phyloP scores from a whole-genome alignment of 345 rosid species.

The Isatis tinctoria region DNA sequence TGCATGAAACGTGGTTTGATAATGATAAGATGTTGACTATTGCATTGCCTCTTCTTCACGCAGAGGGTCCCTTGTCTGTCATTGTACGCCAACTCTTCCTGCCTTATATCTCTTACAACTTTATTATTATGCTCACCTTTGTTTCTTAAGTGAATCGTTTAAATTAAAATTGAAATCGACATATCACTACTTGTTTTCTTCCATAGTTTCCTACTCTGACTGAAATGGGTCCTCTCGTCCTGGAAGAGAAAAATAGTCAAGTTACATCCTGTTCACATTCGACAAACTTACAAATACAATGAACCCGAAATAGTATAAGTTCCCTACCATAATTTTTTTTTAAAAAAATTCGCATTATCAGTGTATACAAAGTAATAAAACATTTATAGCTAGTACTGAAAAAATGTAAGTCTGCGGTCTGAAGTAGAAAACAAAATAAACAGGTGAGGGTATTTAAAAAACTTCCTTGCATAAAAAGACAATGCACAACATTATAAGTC shows the following conservation, averaged over 20 bases:
- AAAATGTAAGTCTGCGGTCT: not conserved
- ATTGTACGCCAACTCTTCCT: not conserved
- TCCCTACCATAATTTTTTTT: too few relatives aligned
- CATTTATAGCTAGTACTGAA: not conserved
- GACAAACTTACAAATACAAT: not conserved
- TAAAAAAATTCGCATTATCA: not conserved
- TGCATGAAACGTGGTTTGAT: slow-evolving; percentile 6
- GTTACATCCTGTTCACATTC: not conserved
- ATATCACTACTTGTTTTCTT: not conserved
- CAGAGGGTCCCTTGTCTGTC: slow-evolving; percentile 10
- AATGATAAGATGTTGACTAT: slow-evolving; percentile 19
- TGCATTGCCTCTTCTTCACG: not conserved
- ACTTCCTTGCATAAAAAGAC: not conserved
- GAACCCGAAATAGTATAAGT: not conserved
- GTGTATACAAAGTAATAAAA: not conserved
- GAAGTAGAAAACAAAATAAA: not conserved
- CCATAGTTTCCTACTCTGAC: not conserved
- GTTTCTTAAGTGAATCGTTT: not conserved
- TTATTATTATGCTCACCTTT: not conserved
- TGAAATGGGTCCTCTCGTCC: slow-evolving; percentile 4
- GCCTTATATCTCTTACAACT: not conserved
- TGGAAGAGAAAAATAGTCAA: not conserved
- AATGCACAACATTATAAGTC: not conserved
- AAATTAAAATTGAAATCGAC: slow-evolving; percentile 5
- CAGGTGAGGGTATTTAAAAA: not conserved